Base-by-base conservation (phyloP, 768 basidiomycete genomes). In the Pulveroboletus ravenelii region DNA sequence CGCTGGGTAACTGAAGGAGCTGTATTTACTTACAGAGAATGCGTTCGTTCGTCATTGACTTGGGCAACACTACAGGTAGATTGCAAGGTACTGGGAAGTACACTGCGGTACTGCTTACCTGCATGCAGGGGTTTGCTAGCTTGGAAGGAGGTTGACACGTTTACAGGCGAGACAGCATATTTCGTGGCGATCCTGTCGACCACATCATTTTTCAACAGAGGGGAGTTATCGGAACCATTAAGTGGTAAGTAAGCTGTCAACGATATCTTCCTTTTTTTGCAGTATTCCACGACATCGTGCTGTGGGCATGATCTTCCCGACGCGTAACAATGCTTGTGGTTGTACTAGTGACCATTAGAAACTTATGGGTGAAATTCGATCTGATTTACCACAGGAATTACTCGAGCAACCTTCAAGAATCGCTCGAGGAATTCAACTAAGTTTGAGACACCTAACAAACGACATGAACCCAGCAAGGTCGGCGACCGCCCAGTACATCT, bases 211-310 rank as follows among this genome's bases (percentile, higher is more conserved):
- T 70, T 67, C 55, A 85, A 72, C 18, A 91, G 75, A 14, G n/a
- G 85, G 88, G 85, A 82, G 59, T 78, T 73, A 57, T 83, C 77
- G 14, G 83, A 87, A 47, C 85, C 89, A 23, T 23, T 5, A 2
- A 92, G 78, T 10, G 89, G 86, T 1, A 85, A 91, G 72, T 89
- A 92, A 7, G 87, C 85, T 17, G 87, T 85, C 50, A 88, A 61
- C 10, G 77, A 70, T 60, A 93, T 90, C 36, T 84, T 84, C 60
- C 84, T 81, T 74, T 54, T n/a, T n/a, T n/a, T n/a, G n/a, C n/a
- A n/a, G n/a, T n/a, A n/a, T n/a, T n/a, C n/a, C n/a, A n/a, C n/a
- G n/a, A n/a, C n/a, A n/a, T n/a, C n/a, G n/a, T n/a, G n/a, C n/a
- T n/a, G n/a, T n/a, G n/a, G n/a, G n/a, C n/a, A n/a, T n/a, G n/a